Evolutionary conservation across 345 rosid genomes (phyloP).

Genomic region (Linum trigynum): DNA sequence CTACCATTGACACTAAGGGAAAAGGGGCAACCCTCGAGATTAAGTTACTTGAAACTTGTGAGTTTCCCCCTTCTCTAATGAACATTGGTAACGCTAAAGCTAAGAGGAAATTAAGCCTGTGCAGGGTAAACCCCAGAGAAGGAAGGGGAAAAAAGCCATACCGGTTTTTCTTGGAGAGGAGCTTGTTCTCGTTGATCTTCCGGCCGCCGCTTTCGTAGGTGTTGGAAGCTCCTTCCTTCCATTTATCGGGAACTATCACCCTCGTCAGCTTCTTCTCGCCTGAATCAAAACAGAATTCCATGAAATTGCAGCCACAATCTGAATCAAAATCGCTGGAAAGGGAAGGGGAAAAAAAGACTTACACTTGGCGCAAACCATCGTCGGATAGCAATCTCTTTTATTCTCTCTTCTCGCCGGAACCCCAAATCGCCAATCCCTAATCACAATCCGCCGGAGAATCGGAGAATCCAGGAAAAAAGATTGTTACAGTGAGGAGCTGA

Average conservation of each 20-base stretch:
- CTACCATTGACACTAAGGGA: too few relatives aligned
- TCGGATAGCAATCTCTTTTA: background rate
- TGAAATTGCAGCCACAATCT: background rate
- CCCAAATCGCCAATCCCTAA: background rate
- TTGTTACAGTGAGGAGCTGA: too few relatives aligned
- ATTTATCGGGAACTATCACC: conserved; percentile 97
- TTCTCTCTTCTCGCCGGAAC: background rate
- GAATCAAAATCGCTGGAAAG: background rate
- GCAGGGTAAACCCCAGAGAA: background rate
- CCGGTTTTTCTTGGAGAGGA: conserved; percentile 86
- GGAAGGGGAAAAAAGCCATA: conserved; percentile 4
- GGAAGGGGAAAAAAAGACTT: conserved; percentile 11
- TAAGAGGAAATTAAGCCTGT: too few relatives aligned
- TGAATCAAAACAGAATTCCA: conserved; percentile 16
- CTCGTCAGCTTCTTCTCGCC: conserved; percentile 92
- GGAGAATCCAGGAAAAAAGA: background rate
- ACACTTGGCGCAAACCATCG: conserved; percentile 96
- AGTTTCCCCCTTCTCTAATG: too few relatives aligned
- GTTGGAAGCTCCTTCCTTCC: conserved; percentile 99
- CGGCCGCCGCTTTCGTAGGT: conserved; percentile 90
- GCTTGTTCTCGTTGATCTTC: conserved; percentile 94
- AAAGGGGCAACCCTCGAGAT: too few relatives aligned
- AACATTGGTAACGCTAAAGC: too few relatives aligned
- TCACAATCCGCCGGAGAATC: background rate
- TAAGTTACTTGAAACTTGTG: too few relatives aligned